A percentile compares a stretch with the other conserved stretches of the same genome.
Evolutionary conservation across 805 yeast genomes (phyloP).

Genomic region (Candida fluviatilis): DNA sequence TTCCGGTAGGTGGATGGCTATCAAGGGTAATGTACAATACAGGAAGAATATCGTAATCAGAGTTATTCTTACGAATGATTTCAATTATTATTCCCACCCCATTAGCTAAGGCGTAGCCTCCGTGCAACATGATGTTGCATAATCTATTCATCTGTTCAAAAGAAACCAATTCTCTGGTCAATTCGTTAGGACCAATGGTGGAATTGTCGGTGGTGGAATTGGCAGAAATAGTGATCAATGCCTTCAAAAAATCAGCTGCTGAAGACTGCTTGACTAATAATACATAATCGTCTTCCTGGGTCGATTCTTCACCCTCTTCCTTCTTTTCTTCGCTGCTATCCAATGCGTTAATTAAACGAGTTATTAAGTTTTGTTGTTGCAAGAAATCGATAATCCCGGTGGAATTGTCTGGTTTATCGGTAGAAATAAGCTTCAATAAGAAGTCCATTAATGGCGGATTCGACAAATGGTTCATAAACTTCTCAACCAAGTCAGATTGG

Average conservation of each 20-base stretch:
- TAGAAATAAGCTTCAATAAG: constrained; percentile 38
- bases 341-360: constrained; percentile 30
- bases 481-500: constrained; percentile 37
- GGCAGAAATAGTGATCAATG: constrained; percentile 43
- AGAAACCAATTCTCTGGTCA: constrained; percentile 41
- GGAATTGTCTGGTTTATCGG: constrained; percentile 44
- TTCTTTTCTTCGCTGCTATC: constrained; percentile 13
- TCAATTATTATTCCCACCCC: constrained; percentile 47
- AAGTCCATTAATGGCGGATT: constrained; percentile 47
- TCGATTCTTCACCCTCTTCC: constrained; percentile 7
- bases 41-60: constrained; percentile 44
- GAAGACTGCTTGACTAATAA: constrained; percentile 33
- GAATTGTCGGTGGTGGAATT: constrained; percentile 44
- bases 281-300: constrained; percentile 11
- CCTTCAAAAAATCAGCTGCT: constrained; percentile 44
- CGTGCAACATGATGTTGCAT: constrained; percentile 39
- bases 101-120: constrained; percentile 45
- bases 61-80: constrained; percentile 42
- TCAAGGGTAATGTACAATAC: constrained; percentile 42
- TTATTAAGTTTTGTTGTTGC: constrained; percentile 36
- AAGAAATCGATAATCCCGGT: constrained; percentile 44
- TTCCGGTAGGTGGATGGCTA: constrained; percentile 44
- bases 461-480: constrained; percentile 40
- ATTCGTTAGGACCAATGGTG: constrained; percentile 44
- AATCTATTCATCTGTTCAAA: constrained; percentile 30